Percentiles rank a stretch among this genome's conserved stretches.
These are phyloP conservation scores for Acanthamoeba royreba DNA, from an alignment of 208 protist species.

Conservation along the genomic window DNA sequence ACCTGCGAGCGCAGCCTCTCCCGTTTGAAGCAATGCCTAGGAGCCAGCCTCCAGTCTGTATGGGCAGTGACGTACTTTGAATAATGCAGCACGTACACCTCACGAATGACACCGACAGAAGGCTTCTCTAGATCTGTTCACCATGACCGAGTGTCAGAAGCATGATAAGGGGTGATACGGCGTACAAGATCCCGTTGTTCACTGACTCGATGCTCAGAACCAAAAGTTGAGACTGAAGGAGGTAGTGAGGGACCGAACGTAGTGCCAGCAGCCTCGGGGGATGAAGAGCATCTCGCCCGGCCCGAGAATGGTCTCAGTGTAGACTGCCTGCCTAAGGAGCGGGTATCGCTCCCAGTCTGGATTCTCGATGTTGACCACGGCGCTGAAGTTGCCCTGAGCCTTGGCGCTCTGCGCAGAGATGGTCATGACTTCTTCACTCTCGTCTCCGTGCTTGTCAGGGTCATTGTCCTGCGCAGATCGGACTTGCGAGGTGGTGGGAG, in stretches of 20 bases:
- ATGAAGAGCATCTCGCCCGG: conserved; percentile 65
- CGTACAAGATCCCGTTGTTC: too few species aligned
- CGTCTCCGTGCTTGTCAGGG: neutral
- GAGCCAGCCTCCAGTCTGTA: too few species aligned
- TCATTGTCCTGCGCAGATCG: neutral
- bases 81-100: too few species aligned
- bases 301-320: conserved; percentile 42
- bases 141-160: too few species aligned
- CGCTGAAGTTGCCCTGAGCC: neutral
- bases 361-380: conserved; percentile 13
- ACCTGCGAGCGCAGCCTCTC: too few species aligned
- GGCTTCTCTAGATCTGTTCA: too few species aligned
- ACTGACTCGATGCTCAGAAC: too few species aligned
- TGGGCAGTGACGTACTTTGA: too few species aligned
- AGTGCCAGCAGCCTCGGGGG: conserved; percentile 49
- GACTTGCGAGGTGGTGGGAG: neutral
- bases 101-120: too few species aligned
- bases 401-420: neutral
- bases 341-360: conserved; percentile 26
- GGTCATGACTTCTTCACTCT: neutral
- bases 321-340: conserved; percentile 16
- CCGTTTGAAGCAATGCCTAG: too few species aligned
- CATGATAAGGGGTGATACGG: too few species aligned
- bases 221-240: conserved; percentile 52
- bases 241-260: conserved; percentile 53